phyloP scores from a whole-genome alignment of 140 eudicot species.

The Senecio squalidus region DNA sequence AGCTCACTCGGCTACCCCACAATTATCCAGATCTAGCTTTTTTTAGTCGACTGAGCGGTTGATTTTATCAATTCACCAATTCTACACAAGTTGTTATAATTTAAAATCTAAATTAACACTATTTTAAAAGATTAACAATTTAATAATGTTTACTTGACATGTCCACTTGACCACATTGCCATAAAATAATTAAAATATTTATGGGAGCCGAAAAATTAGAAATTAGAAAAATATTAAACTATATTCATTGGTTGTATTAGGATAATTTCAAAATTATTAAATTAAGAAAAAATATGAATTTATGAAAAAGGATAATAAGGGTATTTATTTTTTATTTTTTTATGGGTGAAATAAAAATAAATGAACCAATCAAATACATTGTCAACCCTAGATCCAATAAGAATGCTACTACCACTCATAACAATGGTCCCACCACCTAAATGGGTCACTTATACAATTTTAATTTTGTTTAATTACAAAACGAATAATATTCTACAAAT shows the following conservation, averaged over 20 bases:
- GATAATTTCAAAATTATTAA: neutral
- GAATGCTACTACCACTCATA: slow-evolving; percentile 7
- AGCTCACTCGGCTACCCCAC: too few relatives aligned
- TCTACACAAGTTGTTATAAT: too few relatives aligned
- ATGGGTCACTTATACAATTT: neutral
- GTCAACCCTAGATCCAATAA: slow-evolving; percentile 15
- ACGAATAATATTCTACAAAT: too few relatives aligned
- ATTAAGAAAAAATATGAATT: too few relatives aligned
- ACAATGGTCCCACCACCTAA: slow-evolving; percentile 4
- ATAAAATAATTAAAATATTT: slow-evolving; percentile 11
- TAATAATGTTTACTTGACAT: slow-evolving; percentile 5
- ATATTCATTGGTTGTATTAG: neutral
- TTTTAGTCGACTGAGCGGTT: too few relatives aligned
- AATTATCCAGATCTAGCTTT: too few relatives aligned
- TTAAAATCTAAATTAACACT: too few relatives aligned
- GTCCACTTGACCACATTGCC: slow-evolving; percentile 10
- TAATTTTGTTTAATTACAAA: too few relatives aligned
- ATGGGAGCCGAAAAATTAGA: neutral
- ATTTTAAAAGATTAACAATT: neutral
- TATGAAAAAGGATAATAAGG: too few relatives aligned
- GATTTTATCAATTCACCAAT: too few relatives aligned
- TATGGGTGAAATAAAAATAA: neutral
- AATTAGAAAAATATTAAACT: too few relatives aligned
- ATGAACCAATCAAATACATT: neutral
- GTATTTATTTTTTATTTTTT: too few relatives aligned